phyloP scores from a whole-genome alignment of 148 eudicot genomes.

The Bassia scoparia region DNA sequence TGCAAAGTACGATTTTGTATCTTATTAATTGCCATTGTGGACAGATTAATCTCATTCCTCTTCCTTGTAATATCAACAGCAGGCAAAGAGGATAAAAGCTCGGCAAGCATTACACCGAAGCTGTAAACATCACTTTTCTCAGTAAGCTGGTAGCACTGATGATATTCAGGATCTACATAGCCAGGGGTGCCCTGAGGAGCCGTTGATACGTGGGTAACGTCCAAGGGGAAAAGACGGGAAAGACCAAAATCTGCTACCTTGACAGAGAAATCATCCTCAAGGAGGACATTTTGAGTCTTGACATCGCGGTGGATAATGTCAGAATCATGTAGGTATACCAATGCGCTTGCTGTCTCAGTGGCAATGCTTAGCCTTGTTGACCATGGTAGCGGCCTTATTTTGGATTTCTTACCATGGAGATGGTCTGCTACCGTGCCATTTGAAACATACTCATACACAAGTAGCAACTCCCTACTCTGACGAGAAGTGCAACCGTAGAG shows the following conservation, averaged over 20 bases:
- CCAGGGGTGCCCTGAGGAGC: constrained; percentile 53
- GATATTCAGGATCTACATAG: constrained; percentile 44
- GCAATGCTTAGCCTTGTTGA: constrained; percentile 46
- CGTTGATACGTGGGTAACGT: constrained; percentile 43
- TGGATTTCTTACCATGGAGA: constrained; percentile 40
- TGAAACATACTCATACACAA: constrained; percentile 65
- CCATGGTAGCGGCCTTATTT: constrained; percentile 35
- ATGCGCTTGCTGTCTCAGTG: constrained; percentile 46
- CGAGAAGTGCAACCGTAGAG: constrained; percentile 77
- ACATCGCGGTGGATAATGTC: constrained; percentile 62
- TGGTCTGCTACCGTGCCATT: constrained; percentile 86
- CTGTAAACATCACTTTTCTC: constrained; percentile 43
- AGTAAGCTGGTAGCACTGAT: constrained; percentile 41
- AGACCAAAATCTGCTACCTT: constrained; percentile 48
- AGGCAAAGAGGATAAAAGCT: constrained; percentile 40
- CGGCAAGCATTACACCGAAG: constrained; percentile 37
- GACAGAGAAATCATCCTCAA: constrained; percentile 41
- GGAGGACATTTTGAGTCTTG: constrained; percentile 54
- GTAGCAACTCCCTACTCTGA: constrained; percentile 50
- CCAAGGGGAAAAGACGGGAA: constrained; percentile 34
- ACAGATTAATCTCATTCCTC: constrained; percentile 33
- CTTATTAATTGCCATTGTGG: constrained; percentile 27
- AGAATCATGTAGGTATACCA: constrained; percentile 54
- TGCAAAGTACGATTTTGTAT: constrained; percentile 28
- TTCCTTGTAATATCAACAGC: constrained; percentile 42